Conservation (phyloP, 1,139 yeast species). For the Diutina neorugosa region DNA sequence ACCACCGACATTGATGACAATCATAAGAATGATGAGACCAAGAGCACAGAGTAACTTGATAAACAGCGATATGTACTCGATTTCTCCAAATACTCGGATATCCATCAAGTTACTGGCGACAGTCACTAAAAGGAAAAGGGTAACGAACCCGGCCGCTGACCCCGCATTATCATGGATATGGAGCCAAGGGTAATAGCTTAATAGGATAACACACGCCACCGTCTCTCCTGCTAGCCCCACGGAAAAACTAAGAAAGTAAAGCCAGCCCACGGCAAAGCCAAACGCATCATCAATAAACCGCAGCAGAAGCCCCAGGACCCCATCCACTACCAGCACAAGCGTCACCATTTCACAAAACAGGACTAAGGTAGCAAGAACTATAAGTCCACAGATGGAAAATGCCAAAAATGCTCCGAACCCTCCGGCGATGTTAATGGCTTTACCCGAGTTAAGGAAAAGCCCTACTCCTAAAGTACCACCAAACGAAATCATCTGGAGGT, state of each 20-base stretch:
- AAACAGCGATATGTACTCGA: constrained; percentile 54
- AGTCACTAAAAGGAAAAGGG: constrained; percentile 41
- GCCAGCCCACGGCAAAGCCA: constrained; percentile 73
- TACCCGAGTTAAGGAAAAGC: constrained; percentile 62
- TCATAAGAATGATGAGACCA: constrained; percentile 50
- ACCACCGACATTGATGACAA: constrained; percentile 42
- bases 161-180: constrained; percentile 34
- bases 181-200: constrained; percentile 49
- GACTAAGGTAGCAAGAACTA: constrained; percentile 58
- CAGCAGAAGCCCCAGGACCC: constrained; percentile 63
- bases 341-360: constrained; percentile 85
- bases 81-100: constrained; percentile 63
- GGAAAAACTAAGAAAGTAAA: constrained; percentile 65
- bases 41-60: constrained; percentile 45
- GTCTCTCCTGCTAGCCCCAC: constrained; percentile 71
- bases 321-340: constrained; percentile 69
- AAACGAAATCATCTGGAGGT: constrained; percentile 69
- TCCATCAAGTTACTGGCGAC: constrained; percentile 47
- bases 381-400: constrained; percentile 49
- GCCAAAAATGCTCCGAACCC: constrained; percentile 75
- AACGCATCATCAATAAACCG: constrained; percentile 78
- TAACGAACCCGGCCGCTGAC: constrained; percentile 52
- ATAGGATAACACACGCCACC: constrained; percentile 66
- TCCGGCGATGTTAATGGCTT: constrained; percentile 67
- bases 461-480: constrained; percentile 88